Evolutionary conservation across 208 protist species (phyloP), one percentile per base, ranked within the genome.

Genomic region (Trypanosoma platydactyli): DNA sequence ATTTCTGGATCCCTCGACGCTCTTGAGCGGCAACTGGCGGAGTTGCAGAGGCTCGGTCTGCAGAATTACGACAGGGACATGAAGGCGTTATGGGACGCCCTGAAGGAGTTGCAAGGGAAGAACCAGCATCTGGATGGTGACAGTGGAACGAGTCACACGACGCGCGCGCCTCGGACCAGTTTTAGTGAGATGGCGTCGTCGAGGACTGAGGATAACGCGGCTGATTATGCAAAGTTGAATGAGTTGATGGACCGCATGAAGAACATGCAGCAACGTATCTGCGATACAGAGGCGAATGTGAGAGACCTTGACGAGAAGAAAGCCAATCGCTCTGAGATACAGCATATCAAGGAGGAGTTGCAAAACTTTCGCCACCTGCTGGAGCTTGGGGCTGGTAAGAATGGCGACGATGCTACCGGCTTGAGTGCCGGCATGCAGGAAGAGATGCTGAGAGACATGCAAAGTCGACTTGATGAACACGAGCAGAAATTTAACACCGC

Each of bases 311-410:
- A 83, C 20, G 79, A 88, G 35, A 52, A 68, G 46, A 95, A 95
- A 80, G 89, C 89, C 0, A 82, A 95, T 63, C 70, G 73, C 20
- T 55, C 62, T 7, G 77, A 77, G 1, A 58, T 95, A 35, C 82
- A 91, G 65, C 84, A 77, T n/a, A 70, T 95, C 62, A 77, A 75
- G 20, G 86, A 95, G 48, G 83, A 95, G 13, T 59, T 95, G 7
- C 50, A 73, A 27, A 62, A 84, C 3, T 41, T 91, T 68, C 75
- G 79, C 54, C 76, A 77, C 27, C 74, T 90, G 0, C 60, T 89
- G 27, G 89, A 92, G 46, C 42, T 84, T 54, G 46, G 74, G 6
- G 51, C 72, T 7, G 66, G 58, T 41, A 59, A 49, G 25, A 42
- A 48, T 49, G 56, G 60, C 18, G 67, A 59, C 40, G 65, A 67